Conservation (phyloP, 257 asterid species). For the Linaria vulgaris region DNA sequence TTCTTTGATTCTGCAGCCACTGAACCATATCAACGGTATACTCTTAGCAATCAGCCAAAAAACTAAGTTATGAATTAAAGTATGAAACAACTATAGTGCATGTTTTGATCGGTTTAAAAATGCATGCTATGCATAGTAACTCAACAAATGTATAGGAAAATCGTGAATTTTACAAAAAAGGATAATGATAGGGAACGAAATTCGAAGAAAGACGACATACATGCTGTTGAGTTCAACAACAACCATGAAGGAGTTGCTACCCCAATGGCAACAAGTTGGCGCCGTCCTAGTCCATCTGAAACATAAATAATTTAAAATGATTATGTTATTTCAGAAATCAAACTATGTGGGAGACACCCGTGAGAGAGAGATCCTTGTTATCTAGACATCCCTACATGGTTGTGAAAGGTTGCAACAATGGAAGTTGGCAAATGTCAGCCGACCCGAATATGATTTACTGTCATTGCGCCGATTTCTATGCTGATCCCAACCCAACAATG, state of each 20-base stretch:
- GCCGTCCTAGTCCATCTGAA: constrained; percentile 64
- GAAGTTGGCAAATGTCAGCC: too few relatives aligned
- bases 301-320: constrained; percentile 11
- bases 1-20: constrained; percentile 91
- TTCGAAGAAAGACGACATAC: constrained; percentile 42
- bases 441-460: too few relatives aligned
- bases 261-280: constrained; percentile 64
- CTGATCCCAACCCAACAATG: background rate
- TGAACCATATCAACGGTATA: constrained; percentile 67
- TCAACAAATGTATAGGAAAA: background rate
- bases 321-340: background rate
- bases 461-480: too few relatives aligned
- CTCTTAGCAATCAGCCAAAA: constrained; percentile 48
- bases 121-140: background rate
- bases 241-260: constrained; percentile 51
- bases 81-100: constrained; percentile 12
- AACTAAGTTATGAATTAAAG: constrained; percentile 18
- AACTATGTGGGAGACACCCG: background rate
- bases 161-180: background rate
- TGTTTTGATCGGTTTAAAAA: constrained; percentile 1
- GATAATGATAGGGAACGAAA: background rate
- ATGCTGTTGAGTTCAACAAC: constrained; percentile 44
- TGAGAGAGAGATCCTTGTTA: too few relatives aligned
- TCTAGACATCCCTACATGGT: too few relatives aligned
- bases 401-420: too few relatives aligned